A percentile compares a stretch with the other conserved stretches of the same genome.
These are phyloP conservation scores for Phylloporus sp. DNA, from an alignment of 768 basidiomycete species.

Conservation along the genomic window DNA sequence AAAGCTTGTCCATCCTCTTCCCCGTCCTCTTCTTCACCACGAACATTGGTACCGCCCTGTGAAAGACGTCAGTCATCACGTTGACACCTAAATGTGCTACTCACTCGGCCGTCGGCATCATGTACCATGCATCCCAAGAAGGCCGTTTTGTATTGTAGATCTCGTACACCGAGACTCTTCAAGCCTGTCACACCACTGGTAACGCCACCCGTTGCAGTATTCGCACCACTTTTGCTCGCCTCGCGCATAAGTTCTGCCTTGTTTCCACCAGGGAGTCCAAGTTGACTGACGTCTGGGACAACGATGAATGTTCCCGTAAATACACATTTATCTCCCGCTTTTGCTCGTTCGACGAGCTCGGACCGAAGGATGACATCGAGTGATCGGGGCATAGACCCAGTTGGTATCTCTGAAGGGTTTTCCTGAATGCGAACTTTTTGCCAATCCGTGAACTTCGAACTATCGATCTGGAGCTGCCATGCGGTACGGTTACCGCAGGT, in stretches of 20 bases:
- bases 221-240: conserved; percentile 60
- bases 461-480: conserved; percentile 95
- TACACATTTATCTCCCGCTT: conserved; percentile 97
- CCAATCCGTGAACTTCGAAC: conserved; percentile 97
- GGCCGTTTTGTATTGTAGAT: conserved; percentile 97
- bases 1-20: conserved; percentile 81
- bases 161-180: conserved; percentile 91
- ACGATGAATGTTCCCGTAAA: conserved; percentile 99
- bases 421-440: conserved; percentile 99
- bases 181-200: conserved; percentile 88
- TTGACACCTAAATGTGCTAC: conserved; percentile 26
- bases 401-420: conserved; percentile 97
- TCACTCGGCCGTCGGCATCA: conserved; percentile 81
- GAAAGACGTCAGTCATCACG: background rate
- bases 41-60: conserved; percentile 81
- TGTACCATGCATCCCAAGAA: conserved; percentile 98
- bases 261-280: conserved; percentile 93
- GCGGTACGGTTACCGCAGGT: conserved; percentile 86
- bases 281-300: conserved; percentile 95
- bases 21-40: conserved; percentile 81
- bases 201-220: conserved; percentile 56
- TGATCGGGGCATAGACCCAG: conserved; percentile 96
- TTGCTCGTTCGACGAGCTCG: conserved; percentile 97
- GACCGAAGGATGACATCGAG: conserved; percentile 93
- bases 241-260: conserved; percentile 88